Evolutionary conservation across 73 alveolate genomes (phyloP).

Genomic region (Stentor roeselii): DNA sequence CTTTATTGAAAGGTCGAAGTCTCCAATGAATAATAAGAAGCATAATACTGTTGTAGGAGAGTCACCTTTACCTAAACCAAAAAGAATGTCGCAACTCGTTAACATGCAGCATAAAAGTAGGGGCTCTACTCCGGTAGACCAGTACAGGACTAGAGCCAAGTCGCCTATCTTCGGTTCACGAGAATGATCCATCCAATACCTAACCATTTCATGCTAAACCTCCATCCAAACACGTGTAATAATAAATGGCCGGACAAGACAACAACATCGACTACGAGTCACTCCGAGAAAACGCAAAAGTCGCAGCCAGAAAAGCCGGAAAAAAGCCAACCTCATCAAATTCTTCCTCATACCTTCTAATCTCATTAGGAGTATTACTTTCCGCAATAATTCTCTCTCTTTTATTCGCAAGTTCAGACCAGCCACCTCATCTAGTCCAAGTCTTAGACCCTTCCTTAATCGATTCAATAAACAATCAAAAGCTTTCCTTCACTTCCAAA

Average conservation of each 20-base stretch:
- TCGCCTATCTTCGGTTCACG: no score
- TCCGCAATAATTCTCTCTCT: neutral
- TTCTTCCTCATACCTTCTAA: neutral
- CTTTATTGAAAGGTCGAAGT: neutral
- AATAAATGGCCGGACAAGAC: conserved; percentile 11
- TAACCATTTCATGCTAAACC: no score
- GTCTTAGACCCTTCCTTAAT: neutral
- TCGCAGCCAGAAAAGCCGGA: conserved; percentile 19
- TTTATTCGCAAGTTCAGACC: neutral
- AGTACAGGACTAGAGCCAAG: no score
- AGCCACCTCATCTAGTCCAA: neutral
- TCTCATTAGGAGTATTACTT: conserved; percentile 14
- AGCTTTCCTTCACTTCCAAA: neutral
- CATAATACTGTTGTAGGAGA: no score
- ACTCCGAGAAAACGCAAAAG: neutral
- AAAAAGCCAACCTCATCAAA: neutral
- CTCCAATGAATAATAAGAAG: no score
- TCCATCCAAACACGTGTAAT: conserved; percentile 17
- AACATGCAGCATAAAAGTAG: no score
- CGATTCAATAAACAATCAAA: neutral
- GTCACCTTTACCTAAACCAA: no score
- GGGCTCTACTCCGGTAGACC: no score
- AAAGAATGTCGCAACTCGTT: no score
- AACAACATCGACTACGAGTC: neutral
- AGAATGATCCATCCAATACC: no score